Percentiles rank a stretch among this genome's conserved stretches.
phyloP scores from a whole-genome alignment of 1,139 yeast species.

The Yamadazyma dushanensis region DNA sequence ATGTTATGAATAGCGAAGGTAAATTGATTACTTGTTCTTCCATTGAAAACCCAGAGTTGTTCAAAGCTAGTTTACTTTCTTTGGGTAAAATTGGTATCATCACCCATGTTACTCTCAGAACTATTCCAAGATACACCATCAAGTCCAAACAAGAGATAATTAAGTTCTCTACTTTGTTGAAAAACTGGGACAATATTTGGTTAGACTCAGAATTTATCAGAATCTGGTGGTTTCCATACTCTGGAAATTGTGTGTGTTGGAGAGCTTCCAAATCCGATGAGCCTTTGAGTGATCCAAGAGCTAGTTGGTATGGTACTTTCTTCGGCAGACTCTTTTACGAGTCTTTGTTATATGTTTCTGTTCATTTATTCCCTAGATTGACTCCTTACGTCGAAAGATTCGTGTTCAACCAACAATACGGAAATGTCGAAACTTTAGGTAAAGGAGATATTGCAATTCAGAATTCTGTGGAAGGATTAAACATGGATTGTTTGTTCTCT shows the following conservation, averaged over 20 bases:
- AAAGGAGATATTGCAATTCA: conserved; percentile 71
- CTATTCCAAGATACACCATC: conserved; percentile 81
- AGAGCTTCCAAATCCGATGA: conserved; percentile 74
- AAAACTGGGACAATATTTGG: conserved; percentile 76
- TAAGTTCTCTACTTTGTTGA: conserved; percentile 67
- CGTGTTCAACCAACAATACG: conserved; percentile 84
- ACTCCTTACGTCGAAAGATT: conserved; percentile 86
- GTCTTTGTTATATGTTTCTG: conserved; percentile 75
- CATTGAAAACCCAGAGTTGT: conserved; percentile 63
- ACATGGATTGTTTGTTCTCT: conserved; percentile 93
- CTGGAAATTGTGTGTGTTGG: conserved; percentile 85
- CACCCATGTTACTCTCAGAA: conserved; percentile 81
- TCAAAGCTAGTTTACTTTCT: conserved; percentile 82
- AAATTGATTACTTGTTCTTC: conserved; percentile 71
- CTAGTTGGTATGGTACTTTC: conserved; percentile 83
- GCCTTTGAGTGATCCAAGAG: conserved; percentile 63
- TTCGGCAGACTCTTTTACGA: conserved; percentile 81
- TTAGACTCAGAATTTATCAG: conserved; percentile 87
- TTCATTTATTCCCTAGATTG: conserved; percentile 65
- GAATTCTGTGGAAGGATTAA: conserved; percentile 80
- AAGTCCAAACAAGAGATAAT: conserved; percentile 82
- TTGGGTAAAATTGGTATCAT: conserved; percentile 92
- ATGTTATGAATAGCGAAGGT: conserved; percentile 73
- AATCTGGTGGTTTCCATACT: conserved; percentile 98
- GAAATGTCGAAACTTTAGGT: conserved; percentile 68